phyloP scores from a whole-genome alignment of 1,284 basidiomycete genomes.

The Moniliophthora roreri region DNA sequence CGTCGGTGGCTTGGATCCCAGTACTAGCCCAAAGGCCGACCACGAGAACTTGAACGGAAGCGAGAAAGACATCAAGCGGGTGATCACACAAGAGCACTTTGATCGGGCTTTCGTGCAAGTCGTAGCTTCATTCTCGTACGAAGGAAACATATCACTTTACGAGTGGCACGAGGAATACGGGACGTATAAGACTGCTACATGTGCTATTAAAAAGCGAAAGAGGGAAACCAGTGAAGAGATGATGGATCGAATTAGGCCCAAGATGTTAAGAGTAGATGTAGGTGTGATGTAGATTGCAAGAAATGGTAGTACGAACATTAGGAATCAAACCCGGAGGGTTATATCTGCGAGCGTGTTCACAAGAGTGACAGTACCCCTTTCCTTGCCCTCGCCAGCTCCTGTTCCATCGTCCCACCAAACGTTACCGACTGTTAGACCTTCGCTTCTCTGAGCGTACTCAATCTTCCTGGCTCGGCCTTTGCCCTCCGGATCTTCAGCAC shows the following conservation, averaged over 20 bases:
- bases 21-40: not conserved
- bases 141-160: not conserved
- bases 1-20: not conserved
- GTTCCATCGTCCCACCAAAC: slow-evolving; percentile 6
- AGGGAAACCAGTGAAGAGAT: no score
- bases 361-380: no score
- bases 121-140: not conserved
- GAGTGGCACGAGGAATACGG: not conserved
- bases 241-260: no score
- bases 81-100: not conserved
- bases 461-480: not conserved
- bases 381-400: no score
- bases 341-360: no score
- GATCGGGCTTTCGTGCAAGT: not conserved
- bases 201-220: no score
- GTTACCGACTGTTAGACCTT: not conserved
- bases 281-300: no score
- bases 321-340: no score
- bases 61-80: not conserved
- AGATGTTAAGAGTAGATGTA: no score
- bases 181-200: no score
- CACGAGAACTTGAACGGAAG: not conserved
- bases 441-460: not conserved
- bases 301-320: no score
- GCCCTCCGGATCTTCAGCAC: not conserved